Conservation (phyloP, 1,284 basidiomycete genomes). For the Pseudozyma flocculosa region DNA sequence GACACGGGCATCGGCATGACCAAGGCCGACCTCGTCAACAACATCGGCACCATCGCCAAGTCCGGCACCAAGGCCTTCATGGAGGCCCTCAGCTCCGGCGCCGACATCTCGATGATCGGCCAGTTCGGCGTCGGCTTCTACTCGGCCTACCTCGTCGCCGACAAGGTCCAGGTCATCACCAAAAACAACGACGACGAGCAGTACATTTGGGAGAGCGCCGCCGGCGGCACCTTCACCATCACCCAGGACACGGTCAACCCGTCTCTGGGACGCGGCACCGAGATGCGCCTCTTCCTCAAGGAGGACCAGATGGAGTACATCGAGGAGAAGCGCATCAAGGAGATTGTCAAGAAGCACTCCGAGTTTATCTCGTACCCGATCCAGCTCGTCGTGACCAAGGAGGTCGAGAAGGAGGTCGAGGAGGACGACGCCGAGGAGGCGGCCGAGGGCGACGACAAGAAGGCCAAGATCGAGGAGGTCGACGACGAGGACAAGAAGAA, state of each 20-base stretch:
- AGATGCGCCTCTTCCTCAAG: slow-evolving; percentile 93
- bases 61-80: slow-evolving; percentile 92
- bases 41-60: slow-evolving; percentile 99
- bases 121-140: slow-evolving; percentile 99
- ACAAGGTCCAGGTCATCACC: slow-evolving; percentile 95
- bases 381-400: slow-evolving; percentile 96
- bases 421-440: slow-evolving; percentile 65
- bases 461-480: slow-evolving; percentile 77
- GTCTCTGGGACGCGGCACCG: slow-evolving; percentile 88
- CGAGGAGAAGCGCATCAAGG: slow-evolving; percentile 99
- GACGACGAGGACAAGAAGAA: slow-evolving; percentile 71
- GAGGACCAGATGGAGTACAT: slow-evolving; percentile 99
- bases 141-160: slow-evolving; percentile 98
- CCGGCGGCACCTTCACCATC: slow-evolving; percentile 99
- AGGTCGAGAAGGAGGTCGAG: slow-evolving; percentile 91
- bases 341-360: slow-evolving; percentile 99
- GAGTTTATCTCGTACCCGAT: slow-evolving; percentile 99
- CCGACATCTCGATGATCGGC: slow-evolving; percentile 63
- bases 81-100: slow-evolving; percentile 88
- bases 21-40: slow-evolving; percentile 72
- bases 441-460: slow-evolving; percentile 70
- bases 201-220: slow-evolving; percentile 99
- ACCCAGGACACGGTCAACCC: slow-evolving; percentile 87
- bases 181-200: slow-evolving; percentile 99
- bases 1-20: slow-evolving; percentile 91